These are phyloP conservation scores for Chlamydomonas incerta DNA, from an alignment of 139 green algal species.

Conservation along the genomic window DNA sequence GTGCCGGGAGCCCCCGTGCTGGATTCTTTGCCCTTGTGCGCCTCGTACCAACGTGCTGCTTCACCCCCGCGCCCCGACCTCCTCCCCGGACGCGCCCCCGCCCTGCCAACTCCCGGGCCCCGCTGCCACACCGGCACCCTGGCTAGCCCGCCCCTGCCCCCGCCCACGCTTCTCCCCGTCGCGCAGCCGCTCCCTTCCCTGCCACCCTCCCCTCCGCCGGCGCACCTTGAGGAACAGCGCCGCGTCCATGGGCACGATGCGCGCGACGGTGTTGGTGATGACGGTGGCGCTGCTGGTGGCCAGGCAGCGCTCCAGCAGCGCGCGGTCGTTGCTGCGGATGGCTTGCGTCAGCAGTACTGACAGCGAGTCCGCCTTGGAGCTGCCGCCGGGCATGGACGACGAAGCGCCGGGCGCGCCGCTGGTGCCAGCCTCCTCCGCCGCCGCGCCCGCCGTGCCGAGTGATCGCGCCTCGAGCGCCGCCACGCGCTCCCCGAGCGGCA, in stretches of 20 bases:
- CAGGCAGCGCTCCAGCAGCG: constrained; percentile 75
- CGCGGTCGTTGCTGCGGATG: constrained; percentile 62
- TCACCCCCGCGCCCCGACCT: too few species aligned
- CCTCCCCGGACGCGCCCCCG: too few species aligned
- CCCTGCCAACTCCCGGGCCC: too few species aligned
- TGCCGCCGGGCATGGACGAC: constrained; percentile 28
- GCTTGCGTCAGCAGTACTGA: constrained; percentile 80
- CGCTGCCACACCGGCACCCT: too few species aligned
- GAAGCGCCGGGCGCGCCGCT: not conserved
- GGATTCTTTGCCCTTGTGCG: too few species aligned
- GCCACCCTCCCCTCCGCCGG: not conserved
- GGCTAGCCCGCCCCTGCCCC: too few species aligned
- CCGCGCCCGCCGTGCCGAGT: not conserved
- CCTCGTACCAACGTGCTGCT: too few species aligned
- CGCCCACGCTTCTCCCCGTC: too few species aligned
- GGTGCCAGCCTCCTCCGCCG: constrained; percentile 33
- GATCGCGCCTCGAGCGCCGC: constrained; percentile 51
- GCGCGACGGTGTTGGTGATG: constrained; percentile 73
- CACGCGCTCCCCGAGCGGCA: constrained; percentile 65
- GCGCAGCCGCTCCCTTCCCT: too few species aligned
- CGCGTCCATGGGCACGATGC: constrained; percentile 68
- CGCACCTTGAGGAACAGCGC: constrained; percentile 60
- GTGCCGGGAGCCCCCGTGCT: too few species aligned
- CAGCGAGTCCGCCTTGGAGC: constrained; percentile 73
- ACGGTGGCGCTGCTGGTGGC: constrained; percentile 47